These are phyloP conservation scores for Quercus bicolor DNA, from an alignment of 306 rosid species.

Conservation along the genomic window DNA sequence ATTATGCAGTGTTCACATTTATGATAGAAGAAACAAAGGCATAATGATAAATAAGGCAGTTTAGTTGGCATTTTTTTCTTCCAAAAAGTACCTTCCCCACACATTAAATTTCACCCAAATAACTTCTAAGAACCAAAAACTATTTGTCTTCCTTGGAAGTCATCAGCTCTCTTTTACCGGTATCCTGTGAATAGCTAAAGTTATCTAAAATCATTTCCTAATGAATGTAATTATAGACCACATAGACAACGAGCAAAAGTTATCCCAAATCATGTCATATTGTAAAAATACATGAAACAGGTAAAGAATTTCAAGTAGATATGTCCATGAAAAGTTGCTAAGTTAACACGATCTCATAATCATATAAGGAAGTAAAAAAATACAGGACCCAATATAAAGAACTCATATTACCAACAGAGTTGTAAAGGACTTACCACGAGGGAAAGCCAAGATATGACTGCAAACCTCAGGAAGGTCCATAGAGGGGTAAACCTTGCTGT, in stretches of 20 bases:
- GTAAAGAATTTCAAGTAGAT: not conserved
- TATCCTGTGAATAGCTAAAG: no score
- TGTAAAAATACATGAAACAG: not conserved
- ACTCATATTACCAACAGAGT: slow-evolving; percentile 21
- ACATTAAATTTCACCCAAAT: not conserved
- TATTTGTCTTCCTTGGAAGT: no score
- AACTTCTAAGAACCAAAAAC: not conserved
- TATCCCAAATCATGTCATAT: not conserved
- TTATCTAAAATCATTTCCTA: not conserved
- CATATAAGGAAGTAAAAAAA: not conserved
- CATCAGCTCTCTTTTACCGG: no score
- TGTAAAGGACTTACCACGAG: no score
- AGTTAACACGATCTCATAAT: not conserved
- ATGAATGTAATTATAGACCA: not conserved
- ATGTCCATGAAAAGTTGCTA: not conserved
- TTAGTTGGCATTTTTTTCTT: not conserved
- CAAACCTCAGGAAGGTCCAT: no score
- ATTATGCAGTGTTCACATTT: no score
- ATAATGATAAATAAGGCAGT: not conserved
- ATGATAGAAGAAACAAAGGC: no score
- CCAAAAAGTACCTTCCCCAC: not conserved
- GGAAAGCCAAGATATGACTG: no score
- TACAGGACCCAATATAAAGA: not conserved
- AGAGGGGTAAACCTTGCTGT: no score
- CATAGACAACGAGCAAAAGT: not conserved